Evolutionary conservation across 1,139 yeast species (phyloP), one percentile per base, ranked within the genome.

Genomic region (Hansenula sp.): DNA sequence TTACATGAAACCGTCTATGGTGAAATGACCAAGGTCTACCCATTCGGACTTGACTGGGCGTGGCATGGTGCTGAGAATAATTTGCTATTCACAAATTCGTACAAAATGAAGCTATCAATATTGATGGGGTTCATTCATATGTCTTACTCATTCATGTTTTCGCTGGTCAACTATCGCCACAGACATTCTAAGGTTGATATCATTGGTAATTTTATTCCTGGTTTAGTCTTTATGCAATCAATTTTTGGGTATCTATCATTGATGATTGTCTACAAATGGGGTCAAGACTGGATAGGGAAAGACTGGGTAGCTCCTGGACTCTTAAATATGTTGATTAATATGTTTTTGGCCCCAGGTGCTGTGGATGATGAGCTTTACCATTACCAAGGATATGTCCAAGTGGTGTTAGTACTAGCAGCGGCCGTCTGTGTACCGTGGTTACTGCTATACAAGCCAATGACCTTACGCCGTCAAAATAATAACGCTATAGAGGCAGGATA

Each of bases 61-160:
- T 85, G 94, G 94, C 94, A 85, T 61, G 91, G 93, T 18, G 71
- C 93, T 36, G 94, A 85, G 55, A 85, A 85, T 62, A 80, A 81
- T 9, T 71, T 85, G 51, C 67, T 85, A 47, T 85, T 85, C 63
- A 73, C 89, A 28, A 85, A 85, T 64, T 85, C 93, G 0, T 85
- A 83, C 65, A 85, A 85, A 66, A 85, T 85, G 94, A 85, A 85
- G 58, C 69, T 85, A 49, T 84, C 93, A 3, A 81, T 85, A 47
- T 72, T 85, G 56, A 81, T 85, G 87, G 94, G 94, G 21, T 85
- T 80, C 62, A 64, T 74, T 41, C 94, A 85, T 63, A 85, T 85
- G 94, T 65, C 86, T 2, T 85, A 85, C 62, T 83, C 91, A 3
- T 81, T 74, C 63, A 60, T 75, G 57, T 84, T 85, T 56, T 83